A percentile compares a stretch with the other conserved stretches of the same genome.
Evolutionary conservation across 2,329 filamentous ascomycete genomes (phyloP).

Genomic region (Huntiella savannae): DNA sequence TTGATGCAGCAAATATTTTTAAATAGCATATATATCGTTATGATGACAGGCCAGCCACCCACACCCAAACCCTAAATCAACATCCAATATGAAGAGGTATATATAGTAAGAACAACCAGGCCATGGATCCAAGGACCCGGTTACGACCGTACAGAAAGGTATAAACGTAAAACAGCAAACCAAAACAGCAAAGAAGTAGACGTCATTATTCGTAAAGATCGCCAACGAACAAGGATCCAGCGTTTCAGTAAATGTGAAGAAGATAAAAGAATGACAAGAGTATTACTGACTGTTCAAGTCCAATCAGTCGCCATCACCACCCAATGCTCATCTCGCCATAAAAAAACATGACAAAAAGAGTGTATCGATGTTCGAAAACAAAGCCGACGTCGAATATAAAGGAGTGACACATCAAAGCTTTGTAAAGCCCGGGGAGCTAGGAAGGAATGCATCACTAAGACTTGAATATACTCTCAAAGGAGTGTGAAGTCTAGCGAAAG

Average conservation of each 20-base stretch:
- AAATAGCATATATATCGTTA: too few relatives aligned
- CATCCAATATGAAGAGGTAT: not conserved
- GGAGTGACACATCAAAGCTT: not conserved
- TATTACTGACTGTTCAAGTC: not conserved
- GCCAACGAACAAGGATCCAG: not conserved
- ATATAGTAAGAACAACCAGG: too few relatives aligned
- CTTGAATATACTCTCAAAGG: too few relatives aligned
- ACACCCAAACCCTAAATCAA: not conserved
- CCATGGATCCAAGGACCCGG: too few relatives aligned
- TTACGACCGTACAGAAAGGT: too few relatives aligned
- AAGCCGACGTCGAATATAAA: conserved; percentile 13
- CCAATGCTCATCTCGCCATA: not conserved
- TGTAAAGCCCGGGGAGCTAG: not conserved
- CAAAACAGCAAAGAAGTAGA: too few relatives aligned
- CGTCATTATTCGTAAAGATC: not conserved
- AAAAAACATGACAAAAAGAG: not conserved
- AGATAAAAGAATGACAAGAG: not conserved
- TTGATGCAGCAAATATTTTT: too few relatives aligned
- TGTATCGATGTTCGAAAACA: conserved; percentile 7
- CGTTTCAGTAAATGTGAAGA: not conserved
- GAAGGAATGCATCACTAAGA: too few relatives aligned
- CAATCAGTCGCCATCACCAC: too few relatives aligned
- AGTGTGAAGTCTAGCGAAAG: too few relatives aligned
- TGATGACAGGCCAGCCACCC: too few relatives aligned
- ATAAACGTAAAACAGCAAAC: too few relatives aligned